Percentiles rank a stretch among this genome's conserved stretches.
Evolutionary conservation across 2,329 filamentous ascomycete species (phyloP).

Genomic region (Fusarium pseudoanthophilum): DNA sequence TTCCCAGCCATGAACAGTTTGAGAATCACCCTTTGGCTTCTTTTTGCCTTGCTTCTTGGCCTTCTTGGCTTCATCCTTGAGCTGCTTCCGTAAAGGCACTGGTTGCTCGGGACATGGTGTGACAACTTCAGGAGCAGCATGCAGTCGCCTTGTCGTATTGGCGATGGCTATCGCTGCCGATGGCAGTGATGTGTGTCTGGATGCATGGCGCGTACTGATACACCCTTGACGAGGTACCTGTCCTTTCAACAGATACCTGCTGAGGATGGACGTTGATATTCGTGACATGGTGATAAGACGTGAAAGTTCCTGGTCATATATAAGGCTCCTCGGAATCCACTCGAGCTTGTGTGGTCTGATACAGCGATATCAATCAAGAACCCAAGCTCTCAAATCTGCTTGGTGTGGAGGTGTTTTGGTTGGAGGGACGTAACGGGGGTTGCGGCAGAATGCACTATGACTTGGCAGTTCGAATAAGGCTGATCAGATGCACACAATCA

Average conservation of each 20-base stretch:
- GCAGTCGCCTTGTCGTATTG: conserved; percentile 43
- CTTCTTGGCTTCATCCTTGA: conserved; percentile 77
- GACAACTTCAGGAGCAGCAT: conserved; percentile 45
- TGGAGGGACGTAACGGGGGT: not conserved
- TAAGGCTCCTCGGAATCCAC: not conserved
- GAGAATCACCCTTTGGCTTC: conserved; percentile 57
- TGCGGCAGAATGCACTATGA: conserved; percentile 6
- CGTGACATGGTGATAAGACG: conserved; percentile 53
- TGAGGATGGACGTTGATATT: conserved; percentile 56
- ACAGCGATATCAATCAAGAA: not conserved
- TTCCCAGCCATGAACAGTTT: conserved; percentile 80
- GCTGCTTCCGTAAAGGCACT: conserved; percentile 73
- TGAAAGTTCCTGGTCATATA: not conserved
- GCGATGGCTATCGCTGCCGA: conserved; percentile 17
- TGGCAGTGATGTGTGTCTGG: conserved; percentile 26
- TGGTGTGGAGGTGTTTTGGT: conserved; percentile 6
- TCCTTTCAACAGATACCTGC: conserved; percentile 61
- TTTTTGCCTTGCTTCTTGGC: conserved; percentile 71
- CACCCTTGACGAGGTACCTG: conserved; percentile 57
- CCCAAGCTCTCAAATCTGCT: not conserved
- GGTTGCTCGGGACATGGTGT: conserved; percentile 34
- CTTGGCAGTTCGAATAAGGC: not conserved
- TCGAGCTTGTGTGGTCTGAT: not conserved
- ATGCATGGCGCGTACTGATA: conserved; percentile 39
- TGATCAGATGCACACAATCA: not conserved